Base-by-base conservation (phyloP, 176 grass and related monocot genomes). In the Aechmea fasciata region DNA sequence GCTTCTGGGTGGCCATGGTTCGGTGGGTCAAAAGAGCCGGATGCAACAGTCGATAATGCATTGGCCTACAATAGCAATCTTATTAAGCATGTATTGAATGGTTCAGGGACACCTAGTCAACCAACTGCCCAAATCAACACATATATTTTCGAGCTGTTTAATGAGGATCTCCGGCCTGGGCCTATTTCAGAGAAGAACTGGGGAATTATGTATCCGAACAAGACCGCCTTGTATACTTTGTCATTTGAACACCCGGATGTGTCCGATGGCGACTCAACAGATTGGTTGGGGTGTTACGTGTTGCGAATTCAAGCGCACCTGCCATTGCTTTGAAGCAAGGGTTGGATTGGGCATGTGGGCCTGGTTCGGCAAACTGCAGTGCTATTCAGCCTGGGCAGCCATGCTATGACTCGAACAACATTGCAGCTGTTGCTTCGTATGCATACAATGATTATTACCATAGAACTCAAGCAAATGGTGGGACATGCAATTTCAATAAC, bases 361-460 rank as follows among this genome's bases (percentile, higher is more conserved):
- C 94, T 73, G 94, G 94, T 65, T 87, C 89, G 1, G 94, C 89
- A 81, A 99, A 99, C 68, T 99, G 94, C 68, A 93, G 82, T 70
- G 87, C 79, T 23, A 81, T 99, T 85, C 94, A 99, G 74, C 87
- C 84, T 59, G 89, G 89, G 11, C 82, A 93, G 49, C 80, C 84
- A 11, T 99, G 94, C 77, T 99, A 90, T 83, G 76, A 87, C 70
- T 72, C 84, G 20, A 59, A 93, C 82, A 84, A 93, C 80, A 92
- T 99, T 77, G 84, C 76, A 20, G 89, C 51, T 29, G 81, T 99
- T 69, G 80, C 94, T 67, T 99, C 94, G 13, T 99, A 93, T 84
- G 94, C 87, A 25, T 99, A 78, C 78, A 99, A 99, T 1, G 80
- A 99, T 80, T 99, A 99, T 75, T 99, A 99, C 72, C 94, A 99